Evolutionary conservation across 2,329 filamentous ascomycete genomes (phyloP).

Genomic region (Pseudopithomyces maydicus): DNA sequence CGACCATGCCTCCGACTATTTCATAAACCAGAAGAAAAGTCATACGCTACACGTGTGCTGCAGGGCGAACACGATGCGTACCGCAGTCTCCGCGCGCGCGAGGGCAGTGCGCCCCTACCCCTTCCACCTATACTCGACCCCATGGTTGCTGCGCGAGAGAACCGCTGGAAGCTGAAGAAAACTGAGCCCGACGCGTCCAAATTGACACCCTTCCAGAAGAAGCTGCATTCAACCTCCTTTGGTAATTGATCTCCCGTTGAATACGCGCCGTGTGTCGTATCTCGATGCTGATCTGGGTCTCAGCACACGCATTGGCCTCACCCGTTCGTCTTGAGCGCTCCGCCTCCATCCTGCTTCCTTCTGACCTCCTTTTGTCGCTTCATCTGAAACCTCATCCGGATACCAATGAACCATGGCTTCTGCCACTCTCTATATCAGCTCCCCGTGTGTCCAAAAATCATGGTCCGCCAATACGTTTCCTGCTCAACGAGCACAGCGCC

Average conservation of each 20-base stretch:
- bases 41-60: conserved; percentile 17
- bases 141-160: conserved; percentile 40
- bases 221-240: conserved; percentile 66
- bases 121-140: conserved; percentile 57
- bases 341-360: conserved; percentile 58
- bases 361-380: conserved; percentile 68
- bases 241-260: conserved; percentile 52
- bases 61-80: conserved; percentile 35
- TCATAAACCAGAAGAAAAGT: conserved; percentile 18
- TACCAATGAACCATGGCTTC: conserved; percentile 60
- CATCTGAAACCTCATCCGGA: conserved; percentile 61
- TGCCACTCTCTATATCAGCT: conserved; percentile 51
- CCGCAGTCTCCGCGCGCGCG: conserved; percentile 38
- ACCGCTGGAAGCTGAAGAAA: conserved; percentile 48
- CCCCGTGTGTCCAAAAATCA: conserved; percentile 17
- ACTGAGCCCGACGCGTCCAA: conserved; percentile 47
- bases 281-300: conserved; percentile 8
- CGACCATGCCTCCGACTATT: conserved; percentile 21
- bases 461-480: conserved; percentile 31
- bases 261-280: neutral
- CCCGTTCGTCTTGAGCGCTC: conserved; percentile 63
- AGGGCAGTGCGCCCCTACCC: conserved; percentile 47
- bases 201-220: conserved; percentile 59
- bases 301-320: conserved; percentile 67
- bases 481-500: conserved; percentile 19